Evolutionary conservation across 306 rosid species (phyloP).

Genomic region (Trifolium repens): DNA sequence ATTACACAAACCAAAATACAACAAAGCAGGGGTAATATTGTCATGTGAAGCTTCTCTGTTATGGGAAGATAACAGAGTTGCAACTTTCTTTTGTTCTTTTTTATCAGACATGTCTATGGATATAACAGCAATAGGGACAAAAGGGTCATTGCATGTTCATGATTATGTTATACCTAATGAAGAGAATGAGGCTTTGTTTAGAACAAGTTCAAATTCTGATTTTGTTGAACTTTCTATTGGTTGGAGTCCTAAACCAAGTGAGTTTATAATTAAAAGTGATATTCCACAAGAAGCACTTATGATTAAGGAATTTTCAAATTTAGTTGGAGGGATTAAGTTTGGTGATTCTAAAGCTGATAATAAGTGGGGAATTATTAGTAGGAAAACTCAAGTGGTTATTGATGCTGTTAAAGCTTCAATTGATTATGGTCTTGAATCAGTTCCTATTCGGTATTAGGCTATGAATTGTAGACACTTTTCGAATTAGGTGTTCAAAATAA

Average conservation of each 20-base stretch:
- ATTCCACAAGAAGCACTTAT: conserved; percentile 74
- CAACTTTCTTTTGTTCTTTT: conserved; percentile 78
- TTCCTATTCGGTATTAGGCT: conserved; percentile 34
- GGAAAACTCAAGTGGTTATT: conserved; percentile 73
- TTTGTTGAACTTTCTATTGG: conserved; percentile 51
- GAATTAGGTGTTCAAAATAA: too few relatives aligned
- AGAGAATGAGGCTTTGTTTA: conserved; percentile 63
- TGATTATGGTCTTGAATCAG: conserved; percentile 53
- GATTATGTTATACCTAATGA: conserved; percentile 63
- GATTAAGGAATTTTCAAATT: conserved; percentile 64
- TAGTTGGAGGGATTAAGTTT: conserved; percentile 57
- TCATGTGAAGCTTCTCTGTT: conserved; percentile 64
- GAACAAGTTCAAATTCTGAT: conserved; percentile 43
- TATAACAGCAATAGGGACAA: conserved; percentile 61
- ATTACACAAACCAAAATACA: conserved; percentile 35
- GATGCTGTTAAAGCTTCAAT: conserved; percentile 79
- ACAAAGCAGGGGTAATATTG: conserved; percentile 65
- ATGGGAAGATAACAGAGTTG: conserved; percentile 77
- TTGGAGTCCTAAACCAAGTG: conserved; percentile 59
- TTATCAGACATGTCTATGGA: conserved; percentile 67
- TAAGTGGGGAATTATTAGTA: conserved; percentile 63
- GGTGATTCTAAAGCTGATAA: conserved; percentile 52
- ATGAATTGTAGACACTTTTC: too few relatives aligned
- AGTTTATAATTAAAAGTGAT: conserved; percentile 48
- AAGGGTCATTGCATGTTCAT: conserved; percentile 64